Percentiles rank a stretch among this genome's conserved stretches.
phyloP scores from a whole-genome alignment of 2,329 filamentous ascomycete species.

The Botryotinia narcissicola region DNA sequence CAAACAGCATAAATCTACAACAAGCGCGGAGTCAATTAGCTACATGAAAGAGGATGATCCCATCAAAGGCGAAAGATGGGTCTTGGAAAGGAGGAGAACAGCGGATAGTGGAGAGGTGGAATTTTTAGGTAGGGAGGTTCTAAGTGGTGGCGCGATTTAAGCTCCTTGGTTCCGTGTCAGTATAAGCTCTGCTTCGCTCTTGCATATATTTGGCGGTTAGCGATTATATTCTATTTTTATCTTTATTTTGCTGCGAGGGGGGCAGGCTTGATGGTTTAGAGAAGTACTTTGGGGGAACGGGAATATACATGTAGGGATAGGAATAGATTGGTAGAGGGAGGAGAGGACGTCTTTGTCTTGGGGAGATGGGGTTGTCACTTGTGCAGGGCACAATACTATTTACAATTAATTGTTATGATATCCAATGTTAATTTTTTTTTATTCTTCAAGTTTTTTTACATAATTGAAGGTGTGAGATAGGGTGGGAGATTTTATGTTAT shows the following conservation, averaged over 20 bases:
- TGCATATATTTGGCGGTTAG: neutral
- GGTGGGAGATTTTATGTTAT: no score
- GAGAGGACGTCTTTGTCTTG: no score
- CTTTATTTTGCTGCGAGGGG: neutral
- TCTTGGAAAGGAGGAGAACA: constrained; percentile 65
- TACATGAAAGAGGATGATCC: constrained; percentile 64
- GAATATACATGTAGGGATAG: no score
- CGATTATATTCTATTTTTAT: neutral
- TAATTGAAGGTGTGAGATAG: no score
- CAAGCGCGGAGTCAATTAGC: constrained; percentile 66
- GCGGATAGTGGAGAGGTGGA: constrained; percentile 64
- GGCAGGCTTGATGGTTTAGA: neutral
- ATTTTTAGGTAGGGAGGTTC: constrained; percentile 61
- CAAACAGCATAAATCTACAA: constrained; percentile 48
- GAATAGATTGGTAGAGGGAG: neutral
- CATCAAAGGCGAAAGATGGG: constrained; percentile 57
- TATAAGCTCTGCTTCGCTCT: neutral
- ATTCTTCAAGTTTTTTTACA: no score
- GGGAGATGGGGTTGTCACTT: neutral
- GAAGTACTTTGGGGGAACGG: neutral
- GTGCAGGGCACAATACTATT: neutral
- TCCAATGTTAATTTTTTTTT: no score
- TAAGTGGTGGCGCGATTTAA: constrained; percentile 9
- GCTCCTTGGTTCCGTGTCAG: neutral
- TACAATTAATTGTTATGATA: neutral